A percentile compares a stretch with the other conserved stretches of the same genome.
These are phyloP conservation scores for Cladosporium sp. DNA, from an alignment of 2,329 filamentous ascomycete species.

Conservation along the genomic window DNA sequence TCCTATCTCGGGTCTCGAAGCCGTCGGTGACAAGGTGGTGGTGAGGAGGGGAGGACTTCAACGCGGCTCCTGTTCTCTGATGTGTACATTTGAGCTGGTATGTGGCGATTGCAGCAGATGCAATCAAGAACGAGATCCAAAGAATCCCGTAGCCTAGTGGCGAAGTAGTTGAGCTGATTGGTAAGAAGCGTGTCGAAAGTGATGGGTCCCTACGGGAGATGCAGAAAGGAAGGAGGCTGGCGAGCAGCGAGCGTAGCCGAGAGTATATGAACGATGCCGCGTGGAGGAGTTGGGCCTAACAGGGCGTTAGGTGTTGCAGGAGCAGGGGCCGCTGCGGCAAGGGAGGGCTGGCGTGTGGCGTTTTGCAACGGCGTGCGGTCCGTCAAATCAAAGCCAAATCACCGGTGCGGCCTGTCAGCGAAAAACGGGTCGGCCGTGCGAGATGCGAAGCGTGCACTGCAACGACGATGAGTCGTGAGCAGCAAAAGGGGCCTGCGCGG, in stretches of 20 bases:
- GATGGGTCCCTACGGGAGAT: conserved; percentile 8
- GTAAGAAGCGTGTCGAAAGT: conserved; percentile 1
- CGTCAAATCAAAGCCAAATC: conserved; percentile 11
- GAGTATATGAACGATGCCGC: conserved; percentile 3
- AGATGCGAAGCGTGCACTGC: background rate
- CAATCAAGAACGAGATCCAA: conserved; percentile 12
- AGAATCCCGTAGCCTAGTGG: conserved; percentile 6
- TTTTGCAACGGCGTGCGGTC: conserved; percentile 5
- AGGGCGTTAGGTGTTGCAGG: conserved; percentile 3
- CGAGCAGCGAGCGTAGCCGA: conserved; percentile 6
- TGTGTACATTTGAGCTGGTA: conserved; percentile 12
- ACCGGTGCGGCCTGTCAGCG: background rate
- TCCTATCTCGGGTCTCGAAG: conserved; percentile 11
- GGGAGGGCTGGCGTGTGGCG: background rate
- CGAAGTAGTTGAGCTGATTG: conserved; percentile 3
- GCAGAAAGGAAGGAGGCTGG: conserved; percentile 11
- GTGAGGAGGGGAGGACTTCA: conserved; percentile 2
- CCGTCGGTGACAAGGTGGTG: conserved; percentile 12
- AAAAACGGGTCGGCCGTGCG: conserved; percentile 8
- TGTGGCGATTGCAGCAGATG: conserved; percentile 5
- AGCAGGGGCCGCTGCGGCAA: conserved; percentile 3
- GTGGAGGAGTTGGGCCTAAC: conserved; percentile 3
- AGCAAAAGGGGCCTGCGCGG: background rate
- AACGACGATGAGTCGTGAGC: background rate
- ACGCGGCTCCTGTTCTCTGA: conserved; percentile 13